phyloP scores from a whole-genome alignment of 73 alveolate genomes.

The Effrenium voratum region DNA sequence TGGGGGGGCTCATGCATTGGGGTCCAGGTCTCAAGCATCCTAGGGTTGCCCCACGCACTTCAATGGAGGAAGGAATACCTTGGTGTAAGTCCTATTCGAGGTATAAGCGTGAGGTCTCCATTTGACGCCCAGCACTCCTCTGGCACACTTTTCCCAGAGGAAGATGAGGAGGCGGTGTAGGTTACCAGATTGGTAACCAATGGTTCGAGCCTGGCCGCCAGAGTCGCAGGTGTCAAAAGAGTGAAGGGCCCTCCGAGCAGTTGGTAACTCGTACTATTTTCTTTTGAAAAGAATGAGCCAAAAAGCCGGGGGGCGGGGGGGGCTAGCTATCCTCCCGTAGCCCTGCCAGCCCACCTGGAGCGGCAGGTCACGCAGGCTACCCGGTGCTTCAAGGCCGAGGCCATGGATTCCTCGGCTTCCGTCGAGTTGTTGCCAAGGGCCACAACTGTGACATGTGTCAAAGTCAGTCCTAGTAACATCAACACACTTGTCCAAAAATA shows the following conservation, averaged over 20 bases:
- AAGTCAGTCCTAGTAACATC: no score
- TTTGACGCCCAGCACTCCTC: no score
- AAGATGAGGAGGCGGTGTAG: constrained; percentile 26
- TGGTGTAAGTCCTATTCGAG: no score
- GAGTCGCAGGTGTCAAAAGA: no score
- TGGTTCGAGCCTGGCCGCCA: constrained; percentile 54
- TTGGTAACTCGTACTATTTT: not conserved
- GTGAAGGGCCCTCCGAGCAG: no score
- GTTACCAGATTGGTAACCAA: constrained; percentile 65
- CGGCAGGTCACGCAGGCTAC: constrained; percentile 86
- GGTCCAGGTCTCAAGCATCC: no score
- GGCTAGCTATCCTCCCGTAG: no score
- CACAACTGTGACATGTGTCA: not conserved
- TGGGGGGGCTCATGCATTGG: no score
- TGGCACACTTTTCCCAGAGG: constrained; percentile 11
- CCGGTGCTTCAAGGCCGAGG: constrained; percentile 65
- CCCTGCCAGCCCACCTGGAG: constrained; percentile 13
- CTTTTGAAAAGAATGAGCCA: not conserved
- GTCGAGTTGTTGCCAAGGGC: not conserved
- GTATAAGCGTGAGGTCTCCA: no score
- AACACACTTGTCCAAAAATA: no score
- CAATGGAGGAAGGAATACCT: no score
- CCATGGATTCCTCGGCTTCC: constrained; percentile 41
- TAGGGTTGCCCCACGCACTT: no score
- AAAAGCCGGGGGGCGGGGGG: not conserved